These are phyloP conservation scores for Pythium aphanidermatum DNA, from an alignment of 352 stramenopile genomes.

Conservation along the genomic window DNA sequence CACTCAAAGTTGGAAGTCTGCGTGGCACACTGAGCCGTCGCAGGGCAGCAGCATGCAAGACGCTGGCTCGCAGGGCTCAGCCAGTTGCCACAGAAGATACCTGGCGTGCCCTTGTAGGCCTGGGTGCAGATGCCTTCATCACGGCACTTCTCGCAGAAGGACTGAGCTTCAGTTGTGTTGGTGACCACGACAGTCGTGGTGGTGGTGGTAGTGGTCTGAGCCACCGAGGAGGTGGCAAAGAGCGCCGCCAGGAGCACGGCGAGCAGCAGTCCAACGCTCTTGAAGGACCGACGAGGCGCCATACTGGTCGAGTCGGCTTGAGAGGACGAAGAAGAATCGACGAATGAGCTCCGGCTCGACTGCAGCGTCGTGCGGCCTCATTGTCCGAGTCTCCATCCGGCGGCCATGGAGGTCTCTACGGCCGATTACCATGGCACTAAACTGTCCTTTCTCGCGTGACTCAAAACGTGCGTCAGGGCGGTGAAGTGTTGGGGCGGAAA, in stretches of 20 bases:
- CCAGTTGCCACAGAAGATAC: slow-evolving; percentile 20
- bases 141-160: slow-evolving; percentile 16
- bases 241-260: not conserved
- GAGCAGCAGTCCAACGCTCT: slow-evolving; percentile 2
- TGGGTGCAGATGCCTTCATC: slow-evolving; percentile 15
- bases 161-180: slow-evolving; percentile 1
- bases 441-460: too few species aligned
- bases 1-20: slow-evolving; percentile 14
- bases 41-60: slow-evolving; percentile 22
- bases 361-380: too few species aligned
- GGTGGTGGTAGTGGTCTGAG: not conserved
- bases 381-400: too few species aligned
- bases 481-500: too few species aligned
- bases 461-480: too few species aligned
- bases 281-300: not conserved
- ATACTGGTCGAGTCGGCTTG: not conserved
- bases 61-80: slow-evolving; percentile 13
- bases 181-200: not conserved
- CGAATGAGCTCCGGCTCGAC: too few species aligned
- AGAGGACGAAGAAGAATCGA: not conserved
- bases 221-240: not conserved
- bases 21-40: slow-evolving; percentile 7
- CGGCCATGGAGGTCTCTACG: too few species aligned
- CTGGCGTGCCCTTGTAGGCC: slow-evolving; percentile 15
- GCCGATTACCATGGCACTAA: too few species aligned